Evolutionary conservation across 2,329 filamentous ascomycete species (phyloP), one percentile per base, ranked within the genome.

Genomic region (Diaporthe nobilis): DNA sequence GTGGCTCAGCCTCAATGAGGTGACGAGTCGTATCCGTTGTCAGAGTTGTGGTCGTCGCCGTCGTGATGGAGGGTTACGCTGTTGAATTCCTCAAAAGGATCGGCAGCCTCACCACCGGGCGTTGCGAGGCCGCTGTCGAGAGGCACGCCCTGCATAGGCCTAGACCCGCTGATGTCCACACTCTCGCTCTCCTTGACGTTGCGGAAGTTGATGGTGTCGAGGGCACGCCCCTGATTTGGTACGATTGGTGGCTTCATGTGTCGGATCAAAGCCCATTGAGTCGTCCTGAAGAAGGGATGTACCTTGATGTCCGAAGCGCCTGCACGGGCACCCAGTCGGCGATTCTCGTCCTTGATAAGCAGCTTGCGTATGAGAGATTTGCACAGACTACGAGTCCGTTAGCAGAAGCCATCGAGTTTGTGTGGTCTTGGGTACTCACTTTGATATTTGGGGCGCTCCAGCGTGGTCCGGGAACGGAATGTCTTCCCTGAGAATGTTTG

Each of bases 61-160:
- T 98, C 97, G 82, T 99, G 97, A 84, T 98, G 96, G 77, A 99
- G 88, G 70, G 97, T 99, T 57, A 99, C 96, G 82, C 95, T 98
- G 88, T 98, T 99, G 86, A 99, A 99, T 84, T 98, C 97, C 85
- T 98, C 95, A 82, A 99, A 99, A 2, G 97, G 97, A 88, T 99
- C 97, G 4, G 91, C 88, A 37, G 77, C 67, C 82, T 98, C 96
- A 51, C 90, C 94, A 60, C 94, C 94, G 1, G 96, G 96, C 3
- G 96, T 98, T 2, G 94, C 91, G 72, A 98, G 88, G 1, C 94
- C 95, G 58, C 94, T 96, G 82, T 98, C 95, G 77, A 98, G 87
- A 12, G 95, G 95, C 17, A 98, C 95, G 2, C 95, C 95, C 85
- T 95, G 71, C 83, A 87, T 87, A 15, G 86, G 84, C 78, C 86